Evolutionary conservation across 2,329 filamentous ascomycete species (phyloP).

Genomic region (Trichoderma endophyticum): DNA sequence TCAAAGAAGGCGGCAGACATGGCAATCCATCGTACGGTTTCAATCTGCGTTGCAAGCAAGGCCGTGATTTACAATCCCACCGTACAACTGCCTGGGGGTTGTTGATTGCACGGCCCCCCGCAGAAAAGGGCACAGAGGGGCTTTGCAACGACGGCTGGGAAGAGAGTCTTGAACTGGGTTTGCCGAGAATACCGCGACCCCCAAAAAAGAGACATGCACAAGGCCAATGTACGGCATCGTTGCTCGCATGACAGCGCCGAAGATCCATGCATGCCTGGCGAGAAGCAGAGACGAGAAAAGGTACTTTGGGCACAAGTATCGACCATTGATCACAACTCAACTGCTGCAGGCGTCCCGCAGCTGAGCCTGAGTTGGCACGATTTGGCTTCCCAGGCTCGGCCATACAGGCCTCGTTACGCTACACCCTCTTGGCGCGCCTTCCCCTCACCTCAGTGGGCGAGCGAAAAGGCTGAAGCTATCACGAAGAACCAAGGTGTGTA

Average conservation of each 20-base stretch:
- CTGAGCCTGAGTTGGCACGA: slow-evolving; percentile 1
- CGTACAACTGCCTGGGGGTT: neutral
- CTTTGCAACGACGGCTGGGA: neutral
- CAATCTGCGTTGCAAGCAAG: neutral
- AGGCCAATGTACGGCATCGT: slow-evolving; percentile 9
- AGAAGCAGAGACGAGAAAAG: neutral
- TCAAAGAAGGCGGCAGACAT: neutral
- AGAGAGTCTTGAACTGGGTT: neutral
- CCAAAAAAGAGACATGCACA: neutral
- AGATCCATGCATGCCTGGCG: slow-evolving; percentile 6
- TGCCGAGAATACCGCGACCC: slow-evolving; percentile 18
- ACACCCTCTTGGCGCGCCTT: neutral
- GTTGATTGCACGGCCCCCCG: slow-evolving; percentile 4
- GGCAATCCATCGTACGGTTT: neutral
- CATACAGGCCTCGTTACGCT: neutral
- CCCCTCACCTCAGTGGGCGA: neutral
- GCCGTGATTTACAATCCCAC: neutral
- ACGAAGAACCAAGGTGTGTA: neutral
- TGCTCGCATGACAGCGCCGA: slow-evolving; percentile 9
- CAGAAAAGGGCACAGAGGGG: neutral
- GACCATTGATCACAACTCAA: neutral
- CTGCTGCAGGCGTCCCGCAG: neutral
- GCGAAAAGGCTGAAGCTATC: slow-evolving; percentile 1
- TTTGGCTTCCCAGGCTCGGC: neutral
- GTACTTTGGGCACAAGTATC: slow-evolving; percentile 16